A percentile compares a stretch with the other conserved stretches of the same genome.
phyloP scores from a whole-genome alignment of 768 basidiomycete species.

The Polyporus arcularius region DNA sequence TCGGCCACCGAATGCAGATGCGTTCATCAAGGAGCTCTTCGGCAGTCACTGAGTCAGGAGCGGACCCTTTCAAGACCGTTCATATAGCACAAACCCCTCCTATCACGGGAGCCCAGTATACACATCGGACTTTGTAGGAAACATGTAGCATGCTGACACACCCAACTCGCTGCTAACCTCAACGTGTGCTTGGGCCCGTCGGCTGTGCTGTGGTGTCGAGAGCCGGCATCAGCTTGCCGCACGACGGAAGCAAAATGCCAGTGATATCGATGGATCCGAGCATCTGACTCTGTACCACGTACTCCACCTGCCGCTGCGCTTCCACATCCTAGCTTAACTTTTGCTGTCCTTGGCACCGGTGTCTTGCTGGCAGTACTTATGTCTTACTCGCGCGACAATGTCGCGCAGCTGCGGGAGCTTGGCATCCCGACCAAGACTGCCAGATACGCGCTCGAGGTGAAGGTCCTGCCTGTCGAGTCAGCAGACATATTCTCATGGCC shows the following conservation, averaged over 20 bases:
- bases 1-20: conserved; percentile 70
- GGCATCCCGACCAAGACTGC: conserved; percentile 13
- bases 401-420: conserved; percentile 13
- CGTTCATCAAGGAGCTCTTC: conserved; percentile 70
- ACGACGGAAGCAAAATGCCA: background rate
- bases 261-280: background rate
- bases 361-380: background rate
- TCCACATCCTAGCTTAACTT: background rate
- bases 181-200: too few relatives aligned
- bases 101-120: background rate
- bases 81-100: background rate
- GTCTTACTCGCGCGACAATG: conserved; percentile 5
- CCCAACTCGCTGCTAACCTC: background rate
- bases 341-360: background rate
- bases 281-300: background rate
- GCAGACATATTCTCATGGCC: background rate
- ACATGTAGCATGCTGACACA: background rate
- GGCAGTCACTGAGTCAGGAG: conserved; percentile 30
- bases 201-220: background rate
- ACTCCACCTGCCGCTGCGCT: background rate
- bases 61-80: too few relatives aligned
- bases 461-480: background rate
- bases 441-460: conserved; percentile 21
- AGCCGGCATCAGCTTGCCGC: background rate
- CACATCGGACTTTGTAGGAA: background rate